Conservation (phyloP, 148 eudicot genomes). For the Talinum fruticosum region DNA sequence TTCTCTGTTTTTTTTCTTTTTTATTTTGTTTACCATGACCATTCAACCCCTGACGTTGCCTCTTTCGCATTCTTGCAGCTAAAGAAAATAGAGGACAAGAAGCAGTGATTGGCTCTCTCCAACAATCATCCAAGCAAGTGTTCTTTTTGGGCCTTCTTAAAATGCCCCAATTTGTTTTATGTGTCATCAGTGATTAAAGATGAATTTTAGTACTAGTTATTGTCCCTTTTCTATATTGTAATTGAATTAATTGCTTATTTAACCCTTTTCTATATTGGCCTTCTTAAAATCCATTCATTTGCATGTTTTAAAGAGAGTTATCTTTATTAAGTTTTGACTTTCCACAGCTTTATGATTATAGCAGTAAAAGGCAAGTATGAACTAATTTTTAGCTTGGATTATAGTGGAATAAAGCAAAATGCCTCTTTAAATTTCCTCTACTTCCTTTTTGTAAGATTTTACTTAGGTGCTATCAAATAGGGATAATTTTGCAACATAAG, state of each 20-base stretch:
- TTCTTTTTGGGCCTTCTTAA: neutral
- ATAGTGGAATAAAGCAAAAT: too few relatives aligned
- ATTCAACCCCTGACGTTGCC: neutral
- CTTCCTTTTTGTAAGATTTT: neutral
- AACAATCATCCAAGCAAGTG: neutral
- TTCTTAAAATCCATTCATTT: neutral
- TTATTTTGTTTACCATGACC: neutral
- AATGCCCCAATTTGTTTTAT: too few relatives aligned
- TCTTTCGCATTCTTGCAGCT: constrained; percentile 37
- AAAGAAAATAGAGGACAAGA: constrained; percentile 69
- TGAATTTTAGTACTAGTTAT: too few relatives aligned
- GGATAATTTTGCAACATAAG: neutral
- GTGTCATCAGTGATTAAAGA: too few relatives aligned
- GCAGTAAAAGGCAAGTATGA: too few relatives aligned
- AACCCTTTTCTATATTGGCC: neutral
- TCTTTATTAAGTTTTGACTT: neutral
- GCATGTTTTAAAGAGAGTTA: neutral
- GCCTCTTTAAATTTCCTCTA: too few relatives aligned
- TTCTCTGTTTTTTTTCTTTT: too few relatives aligned
- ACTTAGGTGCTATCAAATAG: neutral
- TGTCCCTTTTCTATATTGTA: too few relatives aligned
- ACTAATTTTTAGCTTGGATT: too few relatives aligned
- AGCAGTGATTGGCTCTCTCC: constrained; percentile 30
- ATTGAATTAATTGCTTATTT: too few relatives aligned
- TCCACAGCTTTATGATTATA: neutral